Conservation (phyloP, 139 green algal genomes). For the Tetraselmis striata region DNA sequence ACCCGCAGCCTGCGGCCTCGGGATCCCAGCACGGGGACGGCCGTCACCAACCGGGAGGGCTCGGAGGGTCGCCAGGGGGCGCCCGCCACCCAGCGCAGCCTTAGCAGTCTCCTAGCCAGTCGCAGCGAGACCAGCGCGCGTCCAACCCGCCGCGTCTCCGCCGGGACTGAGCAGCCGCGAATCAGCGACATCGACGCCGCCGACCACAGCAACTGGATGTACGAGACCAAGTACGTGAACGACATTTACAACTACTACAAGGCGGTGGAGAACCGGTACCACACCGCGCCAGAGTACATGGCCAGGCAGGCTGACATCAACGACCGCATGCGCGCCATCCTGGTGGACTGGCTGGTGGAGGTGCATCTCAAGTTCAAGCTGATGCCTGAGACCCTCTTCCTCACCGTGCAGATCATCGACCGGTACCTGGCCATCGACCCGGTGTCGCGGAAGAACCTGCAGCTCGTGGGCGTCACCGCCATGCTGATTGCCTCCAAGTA, state of each 20-base stretch:
- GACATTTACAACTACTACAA: constrained; percentile 93
- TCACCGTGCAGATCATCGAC: constrained; percentile 93
- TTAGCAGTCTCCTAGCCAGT: not conserved
- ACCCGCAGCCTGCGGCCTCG: not conserved
- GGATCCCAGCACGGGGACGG: not conserved
- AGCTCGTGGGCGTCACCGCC: constrained; percentile 93
- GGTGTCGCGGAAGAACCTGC: constrained; percentile 87
- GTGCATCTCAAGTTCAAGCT: constrained; percentile 99
- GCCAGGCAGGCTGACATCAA: constrained; percentile 86
- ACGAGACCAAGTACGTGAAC: constrained; percentile 76
- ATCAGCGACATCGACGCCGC: constrained; percentile 77
- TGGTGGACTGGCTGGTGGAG: constrained; percentile 98
- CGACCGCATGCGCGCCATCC: constrained; percentile 89
- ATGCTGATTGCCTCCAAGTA: constrained; percentile 98
- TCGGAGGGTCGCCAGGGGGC: too few relatives aligned
- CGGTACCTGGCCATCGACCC: constrained; percentile 80
- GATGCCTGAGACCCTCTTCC: constrained; percentile 95
- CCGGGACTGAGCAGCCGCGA: too few relatives aligned
- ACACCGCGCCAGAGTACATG: constrained; percentile 65
- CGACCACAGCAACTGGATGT: constrained; percentile 72
- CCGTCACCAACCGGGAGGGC: not conserved
- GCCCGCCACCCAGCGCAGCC: not conserved
- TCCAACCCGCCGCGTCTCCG: not conserved
- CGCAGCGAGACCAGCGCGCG: not conserved
- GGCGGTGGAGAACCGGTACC: constrained; percentile 56